A percentile compares a stretch with the other conserved stretches of the same genome.
These are phyloP conservation scores for Suillus paluster DNA, from an alignment of 768 basidiomycete species.

Conservation along the genomic window DNA sequence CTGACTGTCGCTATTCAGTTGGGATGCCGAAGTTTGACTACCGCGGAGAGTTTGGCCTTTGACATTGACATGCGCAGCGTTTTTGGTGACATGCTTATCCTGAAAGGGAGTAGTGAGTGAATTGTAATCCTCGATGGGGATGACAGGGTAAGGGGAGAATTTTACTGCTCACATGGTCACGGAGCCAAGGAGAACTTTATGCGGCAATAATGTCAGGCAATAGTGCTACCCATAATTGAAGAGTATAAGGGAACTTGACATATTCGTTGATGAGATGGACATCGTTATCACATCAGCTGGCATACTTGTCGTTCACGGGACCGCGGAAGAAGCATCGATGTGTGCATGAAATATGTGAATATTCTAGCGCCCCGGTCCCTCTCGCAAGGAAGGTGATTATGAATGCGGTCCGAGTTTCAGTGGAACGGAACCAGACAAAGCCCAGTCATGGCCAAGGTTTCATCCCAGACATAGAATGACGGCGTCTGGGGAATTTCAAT, in stretches of 20 bases:
- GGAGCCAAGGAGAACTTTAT: background rate
- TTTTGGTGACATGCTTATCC: background rate
- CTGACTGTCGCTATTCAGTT: background rate
- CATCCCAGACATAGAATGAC: too few relatives aligned
- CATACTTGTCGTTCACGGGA: background rate
- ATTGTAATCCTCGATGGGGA: background rate
- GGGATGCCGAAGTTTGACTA: background rate
- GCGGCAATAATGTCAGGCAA: background rate
- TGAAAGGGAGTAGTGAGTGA: background rate
- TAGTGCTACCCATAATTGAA: background rate
- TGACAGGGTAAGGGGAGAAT: too few relatives aligned
- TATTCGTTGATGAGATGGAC: background rate
- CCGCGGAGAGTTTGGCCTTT: background rate
- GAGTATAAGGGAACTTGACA: background rate
- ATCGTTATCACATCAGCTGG: background rate
- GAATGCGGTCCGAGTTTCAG: background rate
- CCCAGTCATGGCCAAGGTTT: too few relatives aligned
- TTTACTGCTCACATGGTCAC: background rate
- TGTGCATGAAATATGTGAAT: background rate
- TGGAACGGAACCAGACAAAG: background rate
- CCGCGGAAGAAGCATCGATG: background rate
- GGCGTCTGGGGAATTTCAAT: background rate
- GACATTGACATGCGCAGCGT: background rate
- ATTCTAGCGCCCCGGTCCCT: background rate
- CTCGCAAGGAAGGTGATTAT: background rate